Percentiles rank a stretch among this genome's conserved stretches.
phyloP scores from a whole-genome alignment of 306 rosid genomes.

The Myrica gale region DNA sequence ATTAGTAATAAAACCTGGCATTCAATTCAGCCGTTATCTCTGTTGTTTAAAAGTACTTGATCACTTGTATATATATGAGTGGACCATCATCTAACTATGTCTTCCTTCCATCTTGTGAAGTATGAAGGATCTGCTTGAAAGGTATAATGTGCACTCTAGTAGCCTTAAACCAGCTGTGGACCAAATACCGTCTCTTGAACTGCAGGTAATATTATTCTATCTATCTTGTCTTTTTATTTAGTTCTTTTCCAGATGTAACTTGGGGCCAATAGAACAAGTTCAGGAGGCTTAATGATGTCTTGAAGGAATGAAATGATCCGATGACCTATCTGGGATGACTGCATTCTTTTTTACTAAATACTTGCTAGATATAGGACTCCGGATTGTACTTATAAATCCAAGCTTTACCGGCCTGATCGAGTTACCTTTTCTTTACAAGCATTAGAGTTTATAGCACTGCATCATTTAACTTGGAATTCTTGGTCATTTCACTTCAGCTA shows the following conservation, averaged over 20 bases:
- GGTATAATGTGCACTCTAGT: conserved; percentile 24
- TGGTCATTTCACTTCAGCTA: conserved; percentile 16
- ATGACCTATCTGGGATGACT: not conserved
- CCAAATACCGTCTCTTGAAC: conserved; percentile 22
- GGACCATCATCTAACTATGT: not conserved
- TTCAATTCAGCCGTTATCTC: not conserved
- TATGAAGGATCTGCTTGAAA: conserved; percentile 32
- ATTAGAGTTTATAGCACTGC: not conserved
- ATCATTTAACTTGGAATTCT: not conserved
- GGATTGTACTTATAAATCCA: too few species aligned
- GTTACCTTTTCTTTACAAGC: not conserved
- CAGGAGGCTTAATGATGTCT: too few species aligned
- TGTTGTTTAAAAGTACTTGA: not conserved
- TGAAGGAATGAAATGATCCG: not conserved
- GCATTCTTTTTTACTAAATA: not conserved
- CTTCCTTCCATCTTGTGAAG: conserved; percentile 17
- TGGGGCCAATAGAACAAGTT: too few species aligned
- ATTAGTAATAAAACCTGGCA: not conserved
- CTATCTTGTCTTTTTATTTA: not conserved
- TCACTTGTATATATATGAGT: not conserved
- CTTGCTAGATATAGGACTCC: too few species aligned
- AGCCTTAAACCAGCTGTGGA: conserved; percentile 11
- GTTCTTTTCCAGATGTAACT: too few species aligned
- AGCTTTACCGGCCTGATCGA: too few species aligned
- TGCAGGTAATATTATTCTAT: conserved; percentile 30